phyloP scores from a whole-genome alignment of 352 stramenopile species.

The Globisporangium cylindrosporum region DNA sequence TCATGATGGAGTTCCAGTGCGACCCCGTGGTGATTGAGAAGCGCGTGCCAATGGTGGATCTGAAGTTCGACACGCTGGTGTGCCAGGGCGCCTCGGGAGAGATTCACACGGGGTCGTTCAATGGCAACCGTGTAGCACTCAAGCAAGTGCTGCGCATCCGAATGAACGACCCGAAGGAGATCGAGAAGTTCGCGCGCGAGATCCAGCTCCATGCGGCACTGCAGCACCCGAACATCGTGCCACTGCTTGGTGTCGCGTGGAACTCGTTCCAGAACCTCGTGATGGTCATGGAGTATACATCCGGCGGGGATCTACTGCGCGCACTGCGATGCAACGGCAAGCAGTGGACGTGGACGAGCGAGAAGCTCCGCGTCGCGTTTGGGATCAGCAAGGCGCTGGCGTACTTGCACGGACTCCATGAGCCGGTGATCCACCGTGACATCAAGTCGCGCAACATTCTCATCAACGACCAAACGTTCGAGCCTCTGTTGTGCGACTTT shows the following conservation, averaged over 20 bases:
- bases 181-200: conserved; percentile 54
- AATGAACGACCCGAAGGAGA: conserved; percentile 40
- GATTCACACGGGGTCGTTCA: conserved; percentile 37
- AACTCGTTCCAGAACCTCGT: conserved; percentile 57
- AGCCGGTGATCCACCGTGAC: conserved; percentile 47
- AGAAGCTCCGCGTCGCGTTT: conserved; percentile 51
- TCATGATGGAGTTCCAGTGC: conserved; percentile 50
- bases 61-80: conserved; percentile 35
- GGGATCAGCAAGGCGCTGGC: conserved; percentile 38
- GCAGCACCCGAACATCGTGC: conserved; percentile 54
- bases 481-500: conserved; percentile 50
- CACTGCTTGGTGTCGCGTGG: conserved; percentile 56
- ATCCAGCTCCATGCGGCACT: conserved; percentile 52
- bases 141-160: conserved; percentile 41
- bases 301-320: conserved; percentile 38
- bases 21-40: conserved; percentile 41
- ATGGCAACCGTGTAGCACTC: conserved; percentile 32
- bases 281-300: conserved; percentile 42
- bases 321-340: conserved; percentile 8
- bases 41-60: conserved; percentile 52
- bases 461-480: conserved; percentile 33
- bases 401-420: conserved; percentile 41
- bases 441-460: conserved; percentile 57
- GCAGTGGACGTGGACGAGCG: conserved; percentile 29
- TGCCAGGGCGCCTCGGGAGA: conserved; percentile 38